Conservation (phyloP, 2,329 filamentous ascomycete species). For the Pyrenochaeta sp. region DNA sequence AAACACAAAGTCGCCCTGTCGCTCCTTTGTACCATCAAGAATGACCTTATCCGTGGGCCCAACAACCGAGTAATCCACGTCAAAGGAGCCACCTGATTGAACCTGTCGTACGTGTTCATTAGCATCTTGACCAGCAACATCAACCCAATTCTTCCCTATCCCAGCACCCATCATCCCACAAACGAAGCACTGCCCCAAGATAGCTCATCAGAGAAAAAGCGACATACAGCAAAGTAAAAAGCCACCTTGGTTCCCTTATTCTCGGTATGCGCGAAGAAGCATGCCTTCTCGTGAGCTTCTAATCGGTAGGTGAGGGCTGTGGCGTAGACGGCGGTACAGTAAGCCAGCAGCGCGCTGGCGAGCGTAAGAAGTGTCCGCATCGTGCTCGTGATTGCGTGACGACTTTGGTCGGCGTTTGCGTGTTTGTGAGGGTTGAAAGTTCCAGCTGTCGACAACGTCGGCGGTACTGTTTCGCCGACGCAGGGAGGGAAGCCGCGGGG, state of each 20-base stretch:
- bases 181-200: no score
- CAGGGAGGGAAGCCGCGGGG: slow-evolving; percentile 27
- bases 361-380: slow-evolving; percentile 48
- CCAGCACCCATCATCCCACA: background rate
- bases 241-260: slow-evolving; percentile 87
- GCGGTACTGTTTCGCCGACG: slow-evolving; percentile 27
- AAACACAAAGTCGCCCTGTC: slow-evolving; percentile 98
- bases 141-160: background rate
- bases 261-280: slow-evolving; percentile 87
- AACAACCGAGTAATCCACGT: slow-evolving; percentile 90
- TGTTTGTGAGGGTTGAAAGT: slow-evolving; percentile 19
- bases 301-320: slow-evolving; percentile 96
- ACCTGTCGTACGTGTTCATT: slow-evolving; percentile 64
- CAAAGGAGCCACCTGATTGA: slow-evolving; percentile 97
- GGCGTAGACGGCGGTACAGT: slow-evolving; percentile 68
- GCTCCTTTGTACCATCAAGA: slow-evolving; percentile 85
- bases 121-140: background rate
- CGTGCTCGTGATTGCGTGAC: slow-evolving; percentile 24
- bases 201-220: background rate
- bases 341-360: slow-evolving; percentile 65
- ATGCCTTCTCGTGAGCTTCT: slow-evolving; percentile 88
- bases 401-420: slow-evolving; percentile 15
- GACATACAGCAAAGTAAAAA: slow-evolving; percentile 94
- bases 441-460: slow-evolving; percentile 46
- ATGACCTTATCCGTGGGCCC: slow-evolving; percentile 84